Percentiles rank a stretch among this genome's conserved stretches.
phyloP scores from a whole-genome alignment of 148 eudicot genomes.

The Amaranthus palmeri region DNA sequence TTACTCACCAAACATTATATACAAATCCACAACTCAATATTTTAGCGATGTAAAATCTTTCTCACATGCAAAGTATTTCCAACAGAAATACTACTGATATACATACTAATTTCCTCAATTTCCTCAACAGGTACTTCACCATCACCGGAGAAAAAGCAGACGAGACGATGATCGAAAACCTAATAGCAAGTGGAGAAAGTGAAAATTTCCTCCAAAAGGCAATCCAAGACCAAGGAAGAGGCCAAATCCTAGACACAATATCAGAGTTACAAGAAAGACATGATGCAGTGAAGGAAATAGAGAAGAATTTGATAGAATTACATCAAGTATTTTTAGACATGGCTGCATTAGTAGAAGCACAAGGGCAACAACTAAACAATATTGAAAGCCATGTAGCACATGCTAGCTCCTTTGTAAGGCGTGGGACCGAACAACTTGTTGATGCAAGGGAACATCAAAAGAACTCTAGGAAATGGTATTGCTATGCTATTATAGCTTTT shows the following conservation, averaged over 20 bases:
- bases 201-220: slow-evolving; percentile 59
- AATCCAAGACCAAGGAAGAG: slow-evolving; percentile 72
- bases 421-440: slow-evolving; percentile 37
- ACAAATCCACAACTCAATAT: too few species aligned
- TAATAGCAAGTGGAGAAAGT: slow-evolving; percentile 56
- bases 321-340: slow-evolving; percentile 73
- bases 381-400: slow-evolving; percentile 55
- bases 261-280: slow-evolving; percentile 75
- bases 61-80: too few species aligned
- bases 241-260: slow-evolving; percentile 56
- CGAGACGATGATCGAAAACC: slow-evolving; percentile 50
- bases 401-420: slow-evolving; percentile 48
- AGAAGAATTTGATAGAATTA: slow-evolving; percentile 55
- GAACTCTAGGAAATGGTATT: slow-evolving; percentile 54
- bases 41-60: too few species aligned
- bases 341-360: slow-evolving; percentile 65
- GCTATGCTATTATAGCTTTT: slow-evolving; percentile 39
- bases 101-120: too few species aligned
- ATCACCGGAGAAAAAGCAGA: slow-evolving; percentile 67
- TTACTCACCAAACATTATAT: too few species aligned
- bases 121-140: slow-evolving; percentile 32
- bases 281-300: slow-evolving; percentile 63
- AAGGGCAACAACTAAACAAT: slow-evolving; percentile 43
- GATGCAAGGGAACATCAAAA: slow-evolving; percentile 54
- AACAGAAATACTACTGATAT: too few species aligned